Base-by-base conservation (phyloP, 2,329 filamentous ascomycete genomes). In the Clarireedia homoeocarpa region DNA sequence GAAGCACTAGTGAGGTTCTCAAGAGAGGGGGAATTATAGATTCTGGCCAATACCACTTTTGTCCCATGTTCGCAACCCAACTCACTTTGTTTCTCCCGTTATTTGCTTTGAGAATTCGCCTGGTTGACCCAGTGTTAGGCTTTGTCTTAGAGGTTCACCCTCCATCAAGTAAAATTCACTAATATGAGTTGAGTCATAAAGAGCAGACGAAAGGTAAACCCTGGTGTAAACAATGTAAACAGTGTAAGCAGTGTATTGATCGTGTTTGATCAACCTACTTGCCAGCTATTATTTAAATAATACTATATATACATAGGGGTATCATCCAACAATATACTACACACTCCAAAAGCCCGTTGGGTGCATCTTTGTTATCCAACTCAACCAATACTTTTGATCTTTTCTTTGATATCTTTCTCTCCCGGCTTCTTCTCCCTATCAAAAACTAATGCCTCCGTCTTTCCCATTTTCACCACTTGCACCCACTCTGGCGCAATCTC, bases 401-500 rank as follows among this genome's bases (percentile, higher is more conserved):
- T 58, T 49, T 66, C 62, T 50, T 53, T 61, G 23, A 70, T 62
- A 49, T 62, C 62, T 51, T 45, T 50, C 47, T 69, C 67, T 3
- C 34, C 38, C 9, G 61, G 60, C 36, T 63, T 64, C 51, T 64
- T 61, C 54, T 69, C 67, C 51, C 67, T 62, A 56, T 72, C 74
- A 56, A 78, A 69, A 44, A 78, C 74, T 14, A 78, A 69, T 4
- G 73, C 74, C 55, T 73, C 73, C 51, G 73, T 64, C 59, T 72
- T 70, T 36, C 72, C 73, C 58, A 76, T 69, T 46, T 70, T 73
- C 27, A 77, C 73, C 57, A 78, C 64, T 26, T 71, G 74, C 34
- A 79, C 66, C 78, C 78, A 81, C 47, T 73, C 72, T 9, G 76
- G 76, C 42, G 77, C 71, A 50, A 75, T 72, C 27, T 77, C 69